Base-by-base conservation (phyloP, 179 eudicot species). In the Amaranthus tricolor region DNA sequence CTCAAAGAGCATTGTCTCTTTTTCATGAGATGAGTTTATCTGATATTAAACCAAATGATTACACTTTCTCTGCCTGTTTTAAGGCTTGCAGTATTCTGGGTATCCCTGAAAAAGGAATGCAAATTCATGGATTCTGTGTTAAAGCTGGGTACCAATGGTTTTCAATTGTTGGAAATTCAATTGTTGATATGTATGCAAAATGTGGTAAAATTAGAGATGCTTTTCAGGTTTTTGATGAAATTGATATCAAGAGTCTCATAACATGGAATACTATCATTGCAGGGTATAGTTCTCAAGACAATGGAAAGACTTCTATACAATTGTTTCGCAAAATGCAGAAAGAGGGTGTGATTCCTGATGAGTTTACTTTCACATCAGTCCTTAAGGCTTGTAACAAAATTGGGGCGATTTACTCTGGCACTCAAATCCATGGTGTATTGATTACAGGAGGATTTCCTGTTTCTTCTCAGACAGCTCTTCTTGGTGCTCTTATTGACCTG, bases 101-200 rank as follows among this genome's bases (percentile, higher is more conserved):
- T 45, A 62, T 82, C 62, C 72, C 65, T 40, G 89, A 78, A 58
- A 81, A 69, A 17, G 98, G 98, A n/a, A 75, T 82, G 85, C 98
- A 89, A 80, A 83, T 93, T 81, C 98, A 93, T 81, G 76, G 87
- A 24, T 73, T 84, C 67, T 83, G 90, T 76, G 68, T 86, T 76
- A 88, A 86, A 78, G 69, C 56, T 54, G 93, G 96, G 47, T 88
- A 81, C 72, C 88, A 84, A 55, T 61, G 74, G 78, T 78, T 73
- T 73, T 82, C 87, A 15, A 90, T 84, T 64, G 93, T 93, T 45
- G 94, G 93, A 2, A 93, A 93, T 76, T 84, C 96, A 15, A 50
- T 90, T 31, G 78, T 93, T 73, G 91, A 88, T 81, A 93, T 93
- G 98, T 93, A 93, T 80, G 82, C 88, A 4, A 91, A 86, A 76